Evolutionary conservation across 73 alveolate genomes (phyloP).

Genomic region (Effrenium voratum): DNA sequence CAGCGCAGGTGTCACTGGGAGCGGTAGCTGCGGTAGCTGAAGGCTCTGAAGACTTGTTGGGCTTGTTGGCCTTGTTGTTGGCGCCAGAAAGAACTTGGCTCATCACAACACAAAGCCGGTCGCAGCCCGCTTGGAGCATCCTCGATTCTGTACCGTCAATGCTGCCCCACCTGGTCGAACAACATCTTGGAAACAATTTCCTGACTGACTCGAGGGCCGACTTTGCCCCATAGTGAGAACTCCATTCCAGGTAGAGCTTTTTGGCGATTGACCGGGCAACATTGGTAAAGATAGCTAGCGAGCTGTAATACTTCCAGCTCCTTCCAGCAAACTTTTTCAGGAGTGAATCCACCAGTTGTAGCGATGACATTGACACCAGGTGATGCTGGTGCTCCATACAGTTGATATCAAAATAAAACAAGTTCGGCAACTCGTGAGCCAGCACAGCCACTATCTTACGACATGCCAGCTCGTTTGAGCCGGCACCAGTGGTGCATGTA

Average conservation of each 20-base stretch:
- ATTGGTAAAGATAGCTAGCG: background rate
- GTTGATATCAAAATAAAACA: background rate
- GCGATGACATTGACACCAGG: background rate
- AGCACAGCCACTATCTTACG: background rate
- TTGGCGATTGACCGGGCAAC: background rate
- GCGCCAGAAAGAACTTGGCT: background rate
- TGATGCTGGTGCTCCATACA: constrained; percentile 31
- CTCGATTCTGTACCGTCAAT: background rate
- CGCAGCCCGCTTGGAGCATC: background rate
- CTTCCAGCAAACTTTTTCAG: background rate
- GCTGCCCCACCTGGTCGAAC: constrained; percentile 21
- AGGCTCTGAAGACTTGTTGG: background rate
- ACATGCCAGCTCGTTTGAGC: constrained; percentile 31
- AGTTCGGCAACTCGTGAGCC: background rate
- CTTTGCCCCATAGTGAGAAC: background rate
- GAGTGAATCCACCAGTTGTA: background rate
- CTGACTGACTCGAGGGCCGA: background rate
- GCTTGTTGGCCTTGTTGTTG: too few species aligned
- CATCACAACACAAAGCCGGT: background rate
- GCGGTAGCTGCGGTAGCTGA: background rate
- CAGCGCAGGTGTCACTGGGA: background rate
- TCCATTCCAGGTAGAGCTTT: background rate
- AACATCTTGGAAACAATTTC: constrained; percentile 34
- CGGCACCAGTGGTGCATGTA: constrained; percentile 16
- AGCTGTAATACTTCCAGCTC: background rate